A percentile compares a stretch with the other conserved stretches of the same genome.
These are phyloP conservation scores for Calonectria montana DNA, from an alignment of 2,329 filamentous ascomycete genomes.

Conservation along the genomic window DNA sequence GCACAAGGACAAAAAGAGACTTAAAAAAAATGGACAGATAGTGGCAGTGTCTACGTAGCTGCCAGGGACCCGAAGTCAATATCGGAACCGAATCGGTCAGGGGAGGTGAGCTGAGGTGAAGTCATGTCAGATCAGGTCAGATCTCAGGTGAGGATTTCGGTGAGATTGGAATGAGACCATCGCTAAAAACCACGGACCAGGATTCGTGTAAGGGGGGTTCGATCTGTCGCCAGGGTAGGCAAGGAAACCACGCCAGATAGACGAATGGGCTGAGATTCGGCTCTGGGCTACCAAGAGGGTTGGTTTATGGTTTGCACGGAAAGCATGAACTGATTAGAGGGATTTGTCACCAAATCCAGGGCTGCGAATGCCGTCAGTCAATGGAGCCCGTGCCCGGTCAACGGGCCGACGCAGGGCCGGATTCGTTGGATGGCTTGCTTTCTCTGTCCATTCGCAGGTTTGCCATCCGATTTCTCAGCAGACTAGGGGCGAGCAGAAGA, in stretches of 20 bases:
- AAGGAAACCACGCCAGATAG: constrained; percentile 27
- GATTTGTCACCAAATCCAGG: constrained; percentile 9
- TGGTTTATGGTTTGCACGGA: constrained; percentile 8
- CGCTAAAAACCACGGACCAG: constrained; percentile 7
- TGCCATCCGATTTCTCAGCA: constrained; percentile 22
- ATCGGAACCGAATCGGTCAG: constrained; percentile 35
- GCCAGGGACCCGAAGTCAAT: not conserved
- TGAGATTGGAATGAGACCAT: constrained; percentile 41
- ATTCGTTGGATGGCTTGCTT: constrained; percentile 26
- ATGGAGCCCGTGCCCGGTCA: constrained; percentile 36
- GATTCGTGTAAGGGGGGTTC: not conserved
- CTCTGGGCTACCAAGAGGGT: not conserved
- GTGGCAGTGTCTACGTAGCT: not conserved
- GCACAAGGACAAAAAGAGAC: not conserved
- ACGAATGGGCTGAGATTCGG: constrained; percentile 17
- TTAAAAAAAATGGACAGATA: not conserved
- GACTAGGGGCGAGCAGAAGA: constrained; percentile 7
- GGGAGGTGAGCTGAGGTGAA: constrained; percentile 33
- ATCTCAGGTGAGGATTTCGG: constrained; percentile 42
- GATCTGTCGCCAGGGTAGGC: constrained; percentile 12
- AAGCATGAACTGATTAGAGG: constrained; percentile 21
- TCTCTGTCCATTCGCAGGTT: not conserved
- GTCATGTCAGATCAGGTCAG: constrained; percentile 36
- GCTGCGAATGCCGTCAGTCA: constrained; percentile 40
- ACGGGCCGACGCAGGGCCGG: constrained; percentile 38